Conservation (phyloP, 805 yeast species). For the Candida sanyiensis region DNA sequence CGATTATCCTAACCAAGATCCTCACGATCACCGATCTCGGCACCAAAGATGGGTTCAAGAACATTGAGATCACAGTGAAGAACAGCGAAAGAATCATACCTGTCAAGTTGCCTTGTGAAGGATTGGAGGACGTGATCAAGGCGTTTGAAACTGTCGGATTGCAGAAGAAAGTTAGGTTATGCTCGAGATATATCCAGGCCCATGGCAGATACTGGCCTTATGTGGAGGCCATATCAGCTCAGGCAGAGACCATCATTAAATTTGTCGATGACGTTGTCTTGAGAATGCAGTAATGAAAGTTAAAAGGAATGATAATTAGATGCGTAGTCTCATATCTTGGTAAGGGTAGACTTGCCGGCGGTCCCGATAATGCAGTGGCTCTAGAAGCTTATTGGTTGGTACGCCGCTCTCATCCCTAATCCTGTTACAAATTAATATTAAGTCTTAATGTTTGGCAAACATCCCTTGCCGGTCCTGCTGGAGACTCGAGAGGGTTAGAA, state of each 20-base stretch:
- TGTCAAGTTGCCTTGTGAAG: conserved; percentile 10
- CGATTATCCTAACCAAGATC: conserved; percentile 22
- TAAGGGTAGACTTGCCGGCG: no score
- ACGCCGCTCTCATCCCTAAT: no score
- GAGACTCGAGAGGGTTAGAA: no score
- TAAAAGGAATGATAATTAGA: no score
- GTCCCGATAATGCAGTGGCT: no score
- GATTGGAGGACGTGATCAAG: conserved; percentile 7
- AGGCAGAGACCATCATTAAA: conserved; percentile 23
- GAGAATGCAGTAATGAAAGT: conserved; percentile 6
- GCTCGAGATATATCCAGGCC: conserved; percentile 20
- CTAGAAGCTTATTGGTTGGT: no score
- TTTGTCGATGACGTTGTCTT: conserved; percentile 16
- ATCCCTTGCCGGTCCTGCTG: no score
- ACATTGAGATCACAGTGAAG: conserved; percentile 10
- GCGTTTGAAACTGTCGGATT: conserved; percentile 15
- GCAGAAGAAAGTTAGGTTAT: conserved; percentile 18
- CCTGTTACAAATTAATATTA: no score
- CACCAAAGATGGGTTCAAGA: background rate
- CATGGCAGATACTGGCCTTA: conserved; percentile 28
- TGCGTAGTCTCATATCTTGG: no score
- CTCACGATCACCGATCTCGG: conserved; percentile 14
- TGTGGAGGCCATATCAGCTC: conserved; percentile 21
- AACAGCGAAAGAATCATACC: conserved; percentile 13
- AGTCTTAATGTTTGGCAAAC: no score